Base-by-base conservation (phyloP, 768 basidiomycete species). In the Boletales sp. region DNA sequence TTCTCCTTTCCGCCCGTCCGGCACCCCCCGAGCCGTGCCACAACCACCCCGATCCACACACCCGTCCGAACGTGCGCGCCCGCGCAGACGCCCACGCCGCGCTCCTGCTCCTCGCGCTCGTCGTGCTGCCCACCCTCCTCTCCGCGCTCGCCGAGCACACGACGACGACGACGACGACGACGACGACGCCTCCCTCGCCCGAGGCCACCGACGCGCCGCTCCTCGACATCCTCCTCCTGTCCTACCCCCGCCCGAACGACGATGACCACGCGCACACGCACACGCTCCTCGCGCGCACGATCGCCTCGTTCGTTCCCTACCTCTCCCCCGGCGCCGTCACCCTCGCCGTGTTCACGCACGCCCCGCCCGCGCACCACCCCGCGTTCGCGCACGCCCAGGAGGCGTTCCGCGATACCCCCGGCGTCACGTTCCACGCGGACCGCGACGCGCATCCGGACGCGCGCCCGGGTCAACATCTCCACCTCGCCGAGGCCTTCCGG, bases 321-420 rank as follows among this genome's bases (percentile, higher is more conserved):
- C 53, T 69, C 35, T 56, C 66, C 4, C 40, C 65, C 6, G n/a
- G n/a, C n/a, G 57, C 67, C 39, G 59, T 56, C 2, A 24, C 52
- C 9, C 58, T 76, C 15, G 71, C 73, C 9, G 67, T 74, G 9
- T 76, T 74, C 56, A 73, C 70, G 4, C 74, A 75, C 43, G 63
- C 65, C 2, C 36, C 10, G 2, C 48, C 40, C 2, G 53, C 45
- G 39, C 50, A 5, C 73, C 74, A 27, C 53, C 58, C 8, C 60
- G 72, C 2, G 1, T 74, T 75, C 47, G 45, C 55, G 3, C 47
- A 60, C 11, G 65, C 67, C 21, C 51, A 63, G 45, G 51, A 51
- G 1, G 46, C 37, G 14, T 72, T 68, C 48, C 29, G 54, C 40
- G 58, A 69, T 13, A 52, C 61, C 1, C 51, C 59, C 4, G n/a